Base-by-base conservation (phyloP, 2,329 filamentous ascomycete genomes). In the Clarireedia paspali region DNA sequence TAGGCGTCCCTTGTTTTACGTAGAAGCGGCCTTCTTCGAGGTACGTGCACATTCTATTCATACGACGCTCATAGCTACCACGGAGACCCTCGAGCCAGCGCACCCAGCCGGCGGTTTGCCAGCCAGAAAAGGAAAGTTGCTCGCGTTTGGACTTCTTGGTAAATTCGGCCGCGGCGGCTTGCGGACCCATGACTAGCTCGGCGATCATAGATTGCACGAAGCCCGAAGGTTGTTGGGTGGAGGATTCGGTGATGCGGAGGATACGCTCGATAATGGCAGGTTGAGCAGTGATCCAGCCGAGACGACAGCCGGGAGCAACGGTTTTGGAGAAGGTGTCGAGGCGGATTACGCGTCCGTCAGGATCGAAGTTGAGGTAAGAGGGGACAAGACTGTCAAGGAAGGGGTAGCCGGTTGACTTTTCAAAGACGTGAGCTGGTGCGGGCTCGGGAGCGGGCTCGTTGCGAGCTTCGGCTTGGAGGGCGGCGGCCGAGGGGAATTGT, bases 311-410 rank as follows among this genome's bases (percentile, higher is more conserved):
- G 0, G 92, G 92, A 0, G 91, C 91, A 17, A 96, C 81, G 0
- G 89, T 95, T 74, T 97, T 96, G 67, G 88, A 94, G 71, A 96
- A 96, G 1, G 91, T 96, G 70, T 96, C 92, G 3, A 96, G 79
- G 47, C 91, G 86, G 57, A 96, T 79, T 44, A 96, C 91, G 38
- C 92, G 86, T 56, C 92, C 92, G 64, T 96, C 88, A 20, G 81
- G 80, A 68, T 96, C 92, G 55, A 96, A 70, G 59, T 79, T 86
- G 45, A 96, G 75, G 70, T 89, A 96, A 0, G 88, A 94, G 0
- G 90, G 91, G 3, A 86, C 83, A 10, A 96, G 80, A 2, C 85
- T 89, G 73, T 95, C 90, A 55, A 96, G 75, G 72, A 91, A 96
- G 1, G 79, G 74, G 65, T 84, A 92, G 9, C 89, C 89, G 0